A percentile compares a stretch with the other conserved stretches of the same genome.
Evolutionary conservation across 2,329 filamentous ascomycete species (phyloP).

Genomic region (Phialemoniopsis sp.): DNA sequence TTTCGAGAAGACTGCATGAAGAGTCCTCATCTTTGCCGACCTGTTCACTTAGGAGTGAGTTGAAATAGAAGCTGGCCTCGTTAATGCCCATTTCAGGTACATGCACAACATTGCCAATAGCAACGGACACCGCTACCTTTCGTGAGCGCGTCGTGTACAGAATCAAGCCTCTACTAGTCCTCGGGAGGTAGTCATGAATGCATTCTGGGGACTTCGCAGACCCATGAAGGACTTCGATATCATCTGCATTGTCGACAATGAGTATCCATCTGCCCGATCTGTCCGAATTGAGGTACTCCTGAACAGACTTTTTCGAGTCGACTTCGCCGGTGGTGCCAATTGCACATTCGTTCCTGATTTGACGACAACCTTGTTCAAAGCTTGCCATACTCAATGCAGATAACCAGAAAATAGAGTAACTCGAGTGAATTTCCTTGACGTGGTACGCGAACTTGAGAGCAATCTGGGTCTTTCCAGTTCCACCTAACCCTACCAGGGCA

Average conservation of each 20-base stretch:
- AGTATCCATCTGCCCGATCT: constrained; percentile 15
- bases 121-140: constrained; percentile 2
- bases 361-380: constrained; percentile 30
- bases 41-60: background rate
- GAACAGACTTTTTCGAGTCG: constrained; percentile 6
- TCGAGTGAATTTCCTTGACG: constrained; percentile 20
- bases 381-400: constrained; percentile 26
- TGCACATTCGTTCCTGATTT: constrained; percentile 15
- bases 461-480: constrained; percentile 32
- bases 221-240: constrained; percentile 4
- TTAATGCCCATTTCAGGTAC: no score
- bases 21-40: background rate
- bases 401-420: constrained; percentile 37
- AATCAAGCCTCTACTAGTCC: constrained; percentile 1
- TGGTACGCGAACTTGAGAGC: constrained; percentile 30
- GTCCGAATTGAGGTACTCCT: constrained; percentile 10
- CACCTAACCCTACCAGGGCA: constrained; percentile 22
- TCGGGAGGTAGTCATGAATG: constrained; percentile 5
- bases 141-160: constrained; percentile 7
- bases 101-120: no score
- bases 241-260: constrained; percentile 17
- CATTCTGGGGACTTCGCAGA: no score
- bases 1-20: constrained; percentile 4
- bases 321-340: no score
- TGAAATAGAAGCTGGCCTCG: background rate